Evolutionary conservation across 768 basidiomycete genomes (phyloP).

Genomic region (Boletus vermiculosoides): DNA sequence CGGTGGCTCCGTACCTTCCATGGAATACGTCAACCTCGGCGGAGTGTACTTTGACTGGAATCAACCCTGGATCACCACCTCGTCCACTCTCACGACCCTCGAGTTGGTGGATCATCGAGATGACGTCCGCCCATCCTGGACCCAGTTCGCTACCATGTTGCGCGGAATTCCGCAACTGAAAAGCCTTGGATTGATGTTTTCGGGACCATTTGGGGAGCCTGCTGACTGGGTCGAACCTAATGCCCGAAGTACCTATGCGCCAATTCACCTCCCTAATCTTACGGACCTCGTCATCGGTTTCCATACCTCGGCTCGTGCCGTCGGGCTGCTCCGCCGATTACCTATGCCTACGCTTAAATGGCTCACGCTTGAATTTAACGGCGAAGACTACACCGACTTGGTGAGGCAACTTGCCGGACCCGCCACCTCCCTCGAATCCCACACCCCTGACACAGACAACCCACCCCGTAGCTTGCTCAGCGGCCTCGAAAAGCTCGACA

Average conservation of each 20-base stretch:
- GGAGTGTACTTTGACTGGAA: background rate
- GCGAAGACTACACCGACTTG: background rate
- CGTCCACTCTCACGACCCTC: background rate
- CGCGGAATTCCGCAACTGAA: too few species aligned
- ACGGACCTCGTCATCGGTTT: background rate
- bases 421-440: background rate
- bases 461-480: background rate
- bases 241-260: too few species aligned
- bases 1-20: background rate
- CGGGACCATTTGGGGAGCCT: too few species aligned
- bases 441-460: background rate
- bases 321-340: background rate
- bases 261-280: too few species aligned
- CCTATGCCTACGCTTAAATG: background rate
- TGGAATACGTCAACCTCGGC: background rate
- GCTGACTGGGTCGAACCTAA: too few species aligned
- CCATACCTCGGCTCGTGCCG: background rate
- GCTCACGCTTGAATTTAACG: background rate
- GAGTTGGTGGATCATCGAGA: background rate
- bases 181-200: too few species aligned
- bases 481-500: background rate
- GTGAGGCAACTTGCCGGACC: background rate
- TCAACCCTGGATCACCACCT: background rate
- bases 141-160: too few species aligned
- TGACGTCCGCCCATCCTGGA: too few species aligned